phyloP scores from a whole-genome alignment of 2,329 filamentous ascomycete genomes.

The Coniochaeta pulveracea region DNA sequence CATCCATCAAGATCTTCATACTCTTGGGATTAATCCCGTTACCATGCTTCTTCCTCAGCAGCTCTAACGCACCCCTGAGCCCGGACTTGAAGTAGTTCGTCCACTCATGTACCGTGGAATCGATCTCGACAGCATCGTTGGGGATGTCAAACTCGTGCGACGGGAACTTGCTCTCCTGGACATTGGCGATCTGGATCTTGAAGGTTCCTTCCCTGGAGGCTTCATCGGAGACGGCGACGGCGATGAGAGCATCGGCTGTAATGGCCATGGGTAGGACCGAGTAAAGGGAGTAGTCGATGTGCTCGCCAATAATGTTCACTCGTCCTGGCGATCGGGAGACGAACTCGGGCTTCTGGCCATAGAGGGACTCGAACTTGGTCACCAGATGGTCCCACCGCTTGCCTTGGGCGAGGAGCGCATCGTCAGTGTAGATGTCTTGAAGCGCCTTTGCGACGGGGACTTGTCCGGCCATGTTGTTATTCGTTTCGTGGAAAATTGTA shows the following conservation, averaged over 20 bases:
- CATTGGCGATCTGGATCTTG: slow-evolving; percentile 69
- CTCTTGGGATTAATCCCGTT: slow-evolving; percentile 53
- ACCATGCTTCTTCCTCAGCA: slow-evolving; percentile 58
- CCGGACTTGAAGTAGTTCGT: slow-evolving; percentile 98
- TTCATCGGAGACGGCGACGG: slow-evolving; percentile 42
- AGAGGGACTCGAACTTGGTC: slow-evolving; percentile 56
- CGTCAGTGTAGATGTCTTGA: slow-evolving; percentile 71
- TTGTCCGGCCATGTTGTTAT: slow-evolving; percentile 34
- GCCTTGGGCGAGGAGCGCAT: slow-evolving; percentile 56
- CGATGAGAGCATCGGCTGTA: slow-evolving; percentile 80
- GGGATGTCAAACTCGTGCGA: slow-evolving; percentile 64
- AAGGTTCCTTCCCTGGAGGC: slow-evolving; percentile 38
- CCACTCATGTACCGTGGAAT: slow-evolving; percentile 82
- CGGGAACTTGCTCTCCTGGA: slow-evolving; percentile 65
- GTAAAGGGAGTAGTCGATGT: slow-evolving; percentile 98
- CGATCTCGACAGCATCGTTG: slow-evolving; percentile 59
- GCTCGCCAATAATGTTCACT: slow-evolving; percentile 97
- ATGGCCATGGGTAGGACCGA: slow-evolving; percentile 94
- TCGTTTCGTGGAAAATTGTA: no score
- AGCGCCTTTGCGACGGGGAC: slow-evolving; percentile 70
- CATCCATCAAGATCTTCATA: slow-evolving; percentile 85
- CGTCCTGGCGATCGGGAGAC: slow-evolving; percentile 84
- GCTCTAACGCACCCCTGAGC: slow-evolving; percentile 66
- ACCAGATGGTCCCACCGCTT: slow-evolving; percentile 68
- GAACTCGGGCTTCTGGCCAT: slow-evolving; percentile 64